Conservation (phyloP, 345 rosid species). For the Populus tremula region DNA sequence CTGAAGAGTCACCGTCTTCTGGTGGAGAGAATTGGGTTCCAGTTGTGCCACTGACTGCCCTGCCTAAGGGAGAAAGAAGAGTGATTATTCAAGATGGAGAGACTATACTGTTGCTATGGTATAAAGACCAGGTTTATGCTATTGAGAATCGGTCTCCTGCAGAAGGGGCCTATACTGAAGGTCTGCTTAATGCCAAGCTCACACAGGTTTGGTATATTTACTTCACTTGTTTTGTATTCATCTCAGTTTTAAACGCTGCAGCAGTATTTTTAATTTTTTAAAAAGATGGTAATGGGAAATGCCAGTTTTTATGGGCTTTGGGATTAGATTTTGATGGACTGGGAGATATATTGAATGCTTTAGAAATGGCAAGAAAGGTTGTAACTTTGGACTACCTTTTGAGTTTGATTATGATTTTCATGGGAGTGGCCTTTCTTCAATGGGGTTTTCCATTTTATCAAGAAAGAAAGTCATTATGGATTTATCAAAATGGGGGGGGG, state of each 20-base stretch:
- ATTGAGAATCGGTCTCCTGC: constrained; percentile 91
- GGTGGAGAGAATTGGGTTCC: constrained; percentile 71
- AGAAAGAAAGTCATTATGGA: too few relatives aligned
- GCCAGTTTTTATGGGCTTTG: too few relatives aligned
- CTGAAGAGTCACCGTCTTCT: constrained; percentile 39
- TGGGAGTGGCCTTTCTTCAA: too few relatives aligned
- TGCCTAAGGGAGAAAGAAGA: constrained; percentile 84
- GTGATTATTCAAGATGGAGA: constrained; percentile 83
- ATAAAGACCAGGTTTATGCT: constrained; percentile 72
- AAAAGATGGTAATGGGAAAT: neutral
- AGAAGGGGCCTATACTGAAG: constrained; percentile 92
- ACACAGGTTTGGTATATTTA: constrained; percentile 49
- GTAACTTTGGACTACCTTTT: too few relatives aligned
- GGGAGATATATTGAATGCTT: too few relatives aligned
- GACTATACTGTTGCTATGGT: constrained; percentile 84
- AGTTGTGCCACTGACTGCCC: constrained; percentile 81
- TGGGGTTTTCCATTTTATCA: too few relatives aligned
- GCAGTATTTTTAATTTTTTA: neutral
- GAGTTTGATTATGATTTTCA: too few relatives aligned
- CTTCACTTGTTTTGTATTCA: neutral
- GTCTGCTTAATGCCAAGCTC: constrained; percentile 89
- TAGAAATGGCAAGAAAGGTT: too few relatives aligned
- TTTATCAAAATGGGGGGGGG: too few relatives aligned
- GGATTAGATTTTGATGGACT: too few relatives aligned
- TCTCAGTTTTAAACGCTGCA: too few relatives aligned